Percentiles rank a stretch among this genome's conserved stretches.
Conservation (phyloP, 1,139 yeast species). For the Kluyveromyces sp. region DNA sequence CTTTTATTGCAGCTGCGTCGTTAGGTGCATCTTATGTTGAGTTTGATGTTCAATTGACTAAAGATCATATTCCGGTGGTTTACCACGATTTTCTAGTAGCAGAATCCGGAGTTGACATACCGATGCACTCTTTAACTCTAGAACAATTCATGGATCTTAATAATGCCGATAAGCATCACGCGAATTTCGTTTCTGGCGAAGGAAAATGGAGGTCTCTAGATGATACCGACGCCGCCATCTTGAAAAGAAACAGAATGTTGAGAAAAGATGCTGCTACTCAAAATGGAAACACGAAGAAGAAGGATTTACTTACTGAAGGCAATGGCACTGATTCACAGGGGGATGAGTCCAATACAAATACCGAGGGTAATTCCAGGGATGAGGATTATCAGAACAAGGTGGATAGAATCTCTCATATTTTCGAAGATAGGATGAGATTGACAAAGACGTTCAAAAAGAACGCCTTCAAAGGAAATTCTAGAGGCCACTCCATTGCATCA, state of each 20-base stretch:
- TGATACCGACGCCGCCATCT: slow-evolving; percentile 14
- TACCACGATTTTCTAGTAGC: slow-evolving; percentile 95
- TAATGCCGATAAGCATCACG: slow-evolving; percentile 23
- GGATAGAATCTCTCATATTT: slow-evolving; percentile 10
- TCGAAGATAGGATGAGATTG: slow-evolving; percentile 64
- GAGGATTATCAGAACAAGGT: neutral
- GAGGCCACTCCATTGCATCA: slow-evolving; percentile 88
- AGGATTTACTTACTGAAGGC: neutral
- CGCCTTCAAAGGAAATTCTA: slow-evolving; percentile 84
- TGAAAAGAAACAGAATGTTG: slow-evolving; percentile 10
- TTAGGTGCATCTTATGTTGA: slow-evolving; percentile 90
- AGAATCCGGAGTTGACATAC: slow-evolving; percentile 92
- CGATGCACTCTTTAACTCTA: slow-evolving; percentile 85
- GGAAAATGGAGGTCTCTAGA: slow-evolving; percentile 19
- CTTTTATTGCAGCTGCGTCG: slow-evolving; percentile 94
- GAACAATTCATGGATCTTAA: slow-evolving; percentile 80
- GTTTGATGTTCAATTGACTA: slow-evolving; percentile 95
- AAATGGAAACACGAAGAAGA: neutral
- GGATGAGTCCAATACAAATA: neutral
- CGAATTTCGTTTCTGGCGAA: slow-evolving; percentile 8
- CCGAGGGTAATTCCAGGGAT: neutral
- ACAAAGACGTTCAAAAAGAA: slow-evolving; percentile 83
- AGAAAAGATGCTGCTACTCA: slow-evolving; percentile 8
- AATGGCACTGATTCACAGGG: neutral
- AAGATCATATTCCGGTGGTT: slow-evolving; percentile 84